Base-by-base conservation (phyloP, 2,329 filamentous ascomycete species). In the Talaromyces piceae region DNA sequence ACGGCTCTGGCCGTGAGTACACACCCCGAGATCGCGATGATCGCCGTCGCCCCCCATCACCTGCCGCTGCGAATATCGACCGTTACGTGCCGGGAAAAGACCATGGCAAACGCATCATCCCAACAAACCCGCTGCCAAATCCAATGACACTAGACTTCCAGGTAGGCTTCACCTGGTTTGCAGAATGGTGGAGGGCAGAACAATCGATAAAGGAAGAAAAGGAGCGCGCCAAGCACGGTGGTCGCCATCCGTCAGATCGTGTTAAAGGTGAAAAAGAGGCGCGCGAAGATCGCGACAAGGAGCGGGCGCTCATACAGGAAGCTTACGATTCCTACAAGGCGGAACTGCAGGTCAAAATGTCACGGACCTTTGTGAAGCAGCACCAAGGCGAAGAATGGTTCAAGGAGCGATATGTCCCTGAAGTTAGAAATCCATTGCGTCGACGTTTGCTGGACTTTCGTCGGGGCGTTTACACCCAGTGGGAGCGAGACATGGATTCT, bases 381-480 rank as follows among this genome's bases (percentile, higher is more conserved):
- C 93, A 98, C 71, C 95, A 95, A 67, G 83, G 84, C 41, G 93
- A 98, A 67, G 91, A 98, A 66, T 98, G 93, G 93, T 98, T 98
- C 73, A 88, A 86, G 60, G 93, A 98, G 70, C 84, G 89, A 65
- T 98, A 98, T 61, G 84, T 94, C 26, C 81, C 88, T 1, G 88
- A 93, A 59, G 82, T 91, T 50, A 79, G 88, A 48, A 84, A 91
- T 58, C 77, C 80, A 2, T 82, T 96, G 62, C 84, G 86, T 51
- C 74, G 76, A 54, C 86, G 88, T 61, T 74, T 97, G 49, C 86
- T 86, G 67, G 86, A 90, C 44, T 90, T 88, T 64, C 86, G 94
- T 44, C 82, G 84, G 37, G 82, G 81, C 12, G 81, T 83, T 48
- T 96, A 93, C 68, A 81, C 78, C 44, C 88, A 93, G 60, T 98